Conservation (phyloP, 495 filamentous ascomycete species). For the Aspergillus sclerotiicarbonarius region DNA sequence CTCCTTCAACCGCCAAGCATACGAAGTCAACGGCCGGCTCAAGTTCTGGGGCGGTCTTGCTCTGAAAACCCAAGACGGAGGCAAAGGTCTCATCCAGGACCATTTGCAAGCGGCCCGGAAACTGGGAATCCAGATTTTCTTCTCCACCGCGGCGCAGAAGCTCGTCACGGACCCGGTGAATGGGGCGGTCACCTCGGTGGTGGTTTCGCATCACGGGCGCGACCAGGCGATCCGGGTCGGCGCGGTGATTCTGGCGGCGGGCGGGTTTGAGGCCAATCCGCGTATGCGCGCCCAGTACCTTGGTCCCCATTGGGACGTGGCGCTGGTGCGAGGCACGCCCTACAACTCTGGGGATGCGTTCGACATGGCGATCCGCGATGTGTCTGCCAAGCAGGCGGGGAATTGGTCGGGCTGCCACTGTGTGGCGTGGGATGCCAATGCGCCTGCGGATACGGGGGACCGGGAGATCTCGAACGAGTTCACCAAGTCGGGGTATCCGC, state of each 20-base stretch:
- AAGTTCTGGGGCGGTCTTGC: conserved; percentile 64
- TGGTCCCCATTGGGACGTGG: conserved; percentile 60
- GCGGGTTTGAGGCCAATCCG: conserved; percentile 61
- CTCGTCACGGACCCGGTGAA: conserved; percentile 37
- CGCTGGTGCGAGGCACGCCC: conserved; percentile 57
- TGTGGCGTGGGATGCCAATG: conserved; percentile 61
- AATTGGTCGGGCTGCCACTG: conserved; percentile 63
- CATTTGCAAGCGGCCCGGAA: conserved; percentile 40
- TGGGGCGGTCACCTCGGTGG: conserved; percentile 36
- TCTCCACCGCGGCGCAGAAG: conserved; percentile 38
- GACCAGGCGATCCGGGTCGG: conserved; percentile 29
- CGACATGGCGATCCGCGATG: conserved; percentile 46
- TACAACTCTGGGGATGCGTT: conserved; percentile 59
- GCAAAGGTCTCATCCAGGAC: conserved; percentile 54
- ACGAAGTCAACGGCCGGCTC: conserved; percentile 49
- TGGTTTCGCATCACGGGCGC: conserved; percentile 27
- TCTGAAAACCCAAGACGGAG: conserved; percentile 55
- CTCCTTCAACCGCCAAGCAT: conserved; percentile 62
- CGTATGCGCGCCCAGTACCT: conserved; percentile 54
- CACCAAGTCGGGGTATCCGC: conserved; percentile 65
- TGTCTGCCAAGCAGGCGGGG: conserved; percentile 47
- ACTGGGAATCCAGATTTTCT: conserved; percentile 42
- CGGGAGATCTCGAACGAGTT: conserved; percentile 58
- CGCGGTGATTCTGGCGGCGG: conserved; percentile 55
- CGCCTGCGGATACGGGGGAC: conserved; percentile 48